These are phyloP conservation scores for Amaranthus hypochondriacus DNA, from an alignment of 148 eudicot species.

Conservation along the genomic window DNA sequence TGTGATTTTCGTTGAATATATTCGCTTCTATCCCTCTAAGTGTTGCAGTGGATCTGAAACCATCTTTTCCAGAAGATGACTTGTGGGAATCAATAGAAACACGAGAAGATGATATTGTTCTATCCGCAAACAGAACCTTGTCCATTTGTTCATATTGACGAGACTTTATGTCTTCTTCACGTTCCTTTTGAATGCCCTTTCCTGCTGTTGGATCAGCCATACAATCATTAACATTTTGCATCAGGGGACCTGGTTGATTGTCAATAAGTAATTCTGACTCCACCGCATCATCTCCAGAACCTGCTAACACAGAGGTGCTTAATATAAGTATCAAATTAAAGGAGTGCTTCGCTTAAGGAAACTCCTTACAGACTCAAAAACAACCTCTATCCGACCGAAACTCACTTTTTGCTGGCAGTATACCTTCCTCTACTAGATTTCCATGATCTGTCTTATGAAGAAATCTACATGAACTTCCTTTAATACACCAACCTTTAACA, in stretches of 20 bases:
- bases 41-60: conserved; percentile 21
- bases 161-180: conserved; percentile 23
- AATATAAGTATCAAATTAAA: conserved; percentile 28
- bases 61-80: conserved; percentile 28
- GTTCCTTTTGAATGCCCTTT: conserved; percentile 23
- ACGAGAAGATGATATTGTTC: conserved; percentile 21
- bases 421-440: conserved; percentile 34
- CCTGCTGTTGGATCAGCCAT: conserved; percentile 22
- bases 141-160: conserved; percentile 14
- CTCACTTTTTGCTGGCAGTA: conserved; percentile 30
- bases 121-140: conserved; percentile 22
- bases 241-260: conserved; percentile 20
- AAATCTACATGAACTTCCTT: conserved; percentile 80
- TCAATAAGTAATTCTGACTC: conserved; percentile 26
- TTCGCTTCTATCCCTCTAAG: conserved; percentile 31
- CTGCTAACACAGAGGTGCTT: conserved; percentile 44
- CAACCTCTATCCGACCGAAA: conserved; percentile 43
- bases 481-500: conserved; percentile 95
- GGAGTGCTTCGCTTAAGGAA: conserved; percentile 17
- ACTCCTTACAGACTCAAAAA: conserved; percentile 16
- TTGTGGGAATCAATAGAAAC: conserved; percentile 23
- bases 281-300: conserved; percentile 31
- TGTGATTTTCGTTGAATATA: conserved; percentile 23
- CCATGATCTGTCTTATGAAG: conserved; percentile 55
- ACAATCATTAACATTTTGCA: conserved; percentile 16